A percentile compares a stretch with the other conserved stretches of the same genome.
Evolutionary conservation across 257 asterid species (phyloP).

Genomic region (Penstemon davidsonii): DNA sequence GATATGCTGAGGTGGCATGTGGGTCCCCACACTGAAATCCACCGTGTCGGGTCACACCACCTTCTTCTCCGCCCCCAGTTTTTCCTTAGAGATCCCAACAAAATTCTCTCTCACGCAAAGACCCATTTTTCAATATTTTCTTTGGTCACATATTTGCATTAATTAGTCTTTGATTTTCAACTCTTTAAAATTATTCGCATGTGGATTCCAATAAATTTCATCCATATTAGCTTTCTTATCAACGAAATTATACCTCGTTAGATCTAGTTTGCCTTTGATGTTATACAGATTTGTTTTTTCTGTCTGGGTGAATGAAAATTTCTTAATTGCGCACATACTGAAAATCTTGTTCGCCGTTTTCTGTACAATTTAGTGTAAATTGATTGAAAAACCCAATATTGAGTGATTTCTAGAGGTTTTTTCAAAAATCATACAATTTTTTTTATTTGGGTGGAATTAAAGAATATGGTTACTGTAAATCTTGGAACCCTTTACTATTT

Average conservation of each 20-base stretch:
- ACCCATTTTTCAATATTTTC: background rate
- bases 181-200: constrained; percentile 4
- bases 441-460: background rate
- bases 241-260: background rate
- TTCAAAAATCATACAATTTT: background rate
- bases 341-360: background rate
- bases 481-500: constrained; percentile 80
- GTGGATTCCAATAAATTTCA: background rate
- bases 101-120: constrained; percentile 4
- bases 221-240: background rate
- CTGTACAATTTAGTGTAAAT: constrained; percentile 9
- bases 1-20: constrained; percentile 40
- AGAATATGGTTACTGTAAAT: constrained; percentile 67
- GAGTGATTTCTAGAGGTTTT: constrained; percentile 4
- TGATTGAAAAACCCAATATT: constrained; percentile 23
- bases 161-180: background rate
- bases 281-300: background rate
- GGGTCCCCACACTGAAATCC: constrained; percentile 33
- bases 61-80: constrained; percentile 60
- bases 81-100: constrained; percentile 8
- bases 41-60: constrained; percentile 24
- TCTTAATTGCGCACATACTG: background rate
- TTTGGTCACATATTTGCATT: background rate
- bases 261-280: constrained; percentile 27
- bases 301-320: background rate